These are phyloP conservation scores for Proliferodiscus dingleyae DNA, from an alignment of 2,329 filamentous ascomycete species.

Conservation along the genomic window DNA sequence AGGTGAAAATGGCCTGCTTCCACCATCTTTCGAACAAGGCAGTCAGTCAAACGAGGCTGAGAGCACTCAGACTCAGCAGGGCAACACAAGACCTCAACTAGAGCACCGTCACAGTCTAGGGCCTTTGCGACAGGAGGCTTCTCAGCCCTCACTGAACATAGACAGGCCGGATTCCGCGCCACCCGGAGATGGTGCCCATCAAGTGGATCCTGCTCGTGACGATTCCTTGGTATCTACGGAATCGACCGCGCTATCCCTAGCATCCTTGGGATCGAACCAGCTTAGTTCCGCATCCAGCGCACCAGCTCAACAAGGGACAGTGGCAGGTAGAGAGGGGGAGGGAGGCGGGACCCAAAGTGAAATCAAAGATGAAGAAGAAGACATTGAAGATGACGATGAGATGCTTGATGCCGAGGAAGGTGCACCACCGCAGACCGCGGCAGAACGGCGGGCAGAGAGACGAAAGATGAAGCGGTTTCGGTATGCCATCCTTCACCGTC, in stretches of 20 bases:
- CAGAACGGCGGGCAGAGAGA: constrained; percentile 52
- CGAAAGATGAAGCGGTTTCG: constrained; percentile 77
- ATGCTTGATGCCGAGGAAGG: constrained; percentile 44
- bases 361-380: constrained; percentile 30
- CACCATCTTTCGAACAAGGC: constrained; percentile 25
- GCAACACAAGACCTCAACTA: constrained; percentile 21
- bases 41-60: constrained; percentile 22
- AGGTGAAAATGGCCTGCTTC: constrained; percentile 26
- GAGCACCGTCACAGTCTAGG: constrained; percentile 30
- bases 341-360: constrained; percentile 34
- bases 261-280: constrained; percentile 37
- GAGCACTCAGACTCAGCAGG: constrained; percentile 17
- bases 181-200: constrained; percentile 24
- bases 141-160: constrained; percentile 18
- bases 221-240: constrained; percentile 38
- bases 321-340: constrained; percentile 43
- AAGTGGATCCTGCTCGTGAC: constrained; percentile 34
- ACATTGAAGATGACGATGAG: constrained; percentile 49
- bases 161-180: constrained; percentile 31
- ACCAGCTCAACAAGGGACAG: constrained; percentile 37
- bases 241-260: constrained; percentile 34
- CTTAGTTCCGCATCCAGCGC: constrained; percentile 36
- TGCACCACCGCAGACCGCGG: constrained; percentile 46
- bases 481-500: constrained; percentile 38
- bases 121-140: constrained; percentile 22